Conservation (phyloP, 1,284 basidiomycete genomes). For the Farysia itapuensis region DNA sequence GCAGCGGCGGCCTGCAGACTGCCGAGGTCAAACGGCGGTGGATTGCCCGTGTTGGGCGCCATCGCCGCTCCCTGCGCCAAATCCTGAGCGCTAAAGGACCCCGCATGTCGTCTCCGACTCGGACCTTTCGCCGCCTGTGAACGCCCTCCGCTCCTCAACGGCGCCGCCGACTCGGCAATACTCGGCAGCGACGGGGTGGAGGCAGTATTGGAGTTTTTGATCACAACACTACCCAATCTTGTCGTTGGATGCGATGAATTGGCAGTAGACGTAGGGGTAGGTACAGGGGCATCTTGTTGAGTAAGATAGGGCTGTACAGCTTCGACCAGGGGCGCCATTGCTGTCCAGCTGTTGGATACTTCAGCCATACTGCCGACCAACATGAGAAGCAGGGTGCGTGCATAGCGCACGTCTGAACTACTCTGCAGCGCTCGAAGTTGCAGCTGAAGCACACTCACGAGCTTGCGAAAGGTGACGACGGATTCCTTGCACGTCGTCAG, state of each 20-base stretch:
- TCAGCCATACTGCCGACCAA: conserved; percentile 89
- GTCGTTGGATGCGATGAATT: neutral
- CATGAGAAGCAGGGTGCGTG: conserved; percentile 81
- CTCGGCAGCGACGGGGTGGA: conserved; percentile 35
- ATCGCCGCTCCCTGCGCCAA: conserved; percentile 47
- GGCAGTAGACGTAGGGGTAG: neutral
- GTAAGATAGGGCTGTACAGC: conserved; percentile 63
- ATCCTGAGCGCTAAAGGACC: conserved; percentile 53
- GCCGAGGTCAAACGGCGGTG: conserved; percentile 31
- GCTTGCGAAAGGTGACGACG: conserved; percentile 81
- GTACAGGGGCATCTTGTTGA: conserved; percentile 2
- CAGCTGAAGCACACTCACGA: conserved; percentile 76
- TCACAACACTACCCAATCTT: conserved; percentile 4
- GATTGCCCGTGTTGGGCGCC: conserved; percentile 18
- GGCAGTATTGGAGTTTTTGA: conserved; percentile 3
- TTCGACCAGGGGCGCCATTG: conserved; percentile 74
- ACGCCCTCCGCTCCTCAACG: conserved; percentile 15
- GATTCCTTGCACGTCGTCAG: conserved; percentile 83
- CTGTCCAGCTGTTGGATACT: conserved; percentile 80
- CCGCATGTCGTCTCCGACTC: conserved; percentile 40
- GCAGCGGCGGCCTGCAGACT: conserved; percentile 28
- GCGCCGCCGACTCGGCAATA: conserved; percentile 47
- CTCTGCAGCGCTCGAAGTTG: conserved; percentile 73
- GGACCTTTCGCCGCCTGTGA: conserved; percentile 19
- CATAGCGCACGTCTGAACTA: conserved; percentile 81